Evolutionary conservation across 352 stramenopile species (phyloP).

Genomic region (Phytophthora ohioensis): DNA sequence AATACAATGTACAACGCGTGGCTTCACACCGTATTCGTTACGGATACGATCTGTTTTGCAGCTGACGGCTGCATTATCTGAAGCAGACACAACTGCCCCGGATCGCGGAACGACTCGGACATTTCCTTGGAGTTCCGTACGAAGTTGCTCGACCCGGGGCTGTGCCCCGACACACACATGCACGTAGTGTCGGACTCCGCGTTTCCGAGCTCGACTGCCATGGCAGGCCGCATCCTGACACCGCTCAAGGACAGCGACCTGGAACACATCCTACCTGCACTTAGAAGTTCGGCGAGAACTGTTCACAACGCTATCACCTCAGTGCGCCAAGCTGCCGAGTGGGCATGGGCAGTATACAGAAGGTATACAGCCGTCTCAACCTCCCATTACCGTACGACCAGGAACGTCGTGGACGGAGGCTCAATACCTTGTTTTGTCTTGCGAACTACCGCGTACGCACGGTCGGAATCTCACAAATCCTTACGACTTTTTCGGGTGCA

Average conservation of each 20-base stretch:
- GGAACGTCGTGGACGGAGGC: not conserved
- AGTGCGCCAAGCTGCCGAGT: not conserved
- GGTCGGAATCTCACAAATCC: conserved; percentile 2
- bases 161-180: conserved; percentile 8
- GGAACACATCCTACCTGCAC: not conserved
- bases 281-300: not conserved
- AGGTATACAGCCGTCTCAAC: too few relatives aligned
- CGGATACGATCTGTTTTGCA: too few relatives aligned
- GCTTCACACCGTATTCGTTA: too few relatives aligned
- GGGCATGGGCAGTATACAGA: too few relatives aligned
- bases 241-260: too few relatives aligned
- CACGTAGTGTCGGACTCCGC: conserved; percentile 5
- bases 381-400: conserved; percentile 1
- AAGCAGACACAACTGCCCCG: too few relatives aligned
- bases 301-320: conserved; percentile 9
- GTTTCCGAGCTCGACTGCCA: conserved; percentile 1
- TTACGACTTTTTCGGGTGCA: not conserved
- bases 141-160: conserved; percentile 3
- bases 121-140: too few relatives aligned
- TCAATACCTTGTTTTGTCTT: conserved; percentile 6
- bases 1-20: too few relatives aligned
- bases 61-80: too few relatives aligned
- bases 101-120: too few relatives aligned
- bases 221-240: not conserved
- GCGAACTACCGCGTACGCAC: not conserved